Conservation (phyloP, 306 rosid genomes). For the Boehmeria nivea region DNA sequence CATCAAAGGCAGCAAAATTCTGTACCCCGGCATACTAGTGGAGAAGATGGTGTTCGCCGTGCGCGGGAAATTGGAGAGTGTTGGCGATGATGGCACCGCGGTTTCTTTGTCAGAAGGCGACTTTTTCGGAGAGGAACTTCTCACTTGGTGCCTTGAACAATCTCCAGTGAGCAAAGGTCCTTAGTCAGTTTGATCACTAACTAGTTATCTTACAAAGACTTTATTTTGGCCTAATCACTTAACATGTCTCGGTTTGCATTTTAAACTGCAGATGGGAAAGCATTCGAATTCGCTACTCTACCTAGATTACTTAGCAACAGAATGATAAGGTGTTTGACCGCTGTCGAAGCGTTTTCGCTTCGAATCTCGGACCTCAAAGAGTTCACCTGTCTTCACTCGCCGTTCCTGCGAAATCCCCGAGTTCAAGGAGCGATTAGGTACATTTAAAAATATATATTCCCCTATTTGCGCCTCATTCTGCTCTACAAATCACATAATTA, state of each 20-base stretch:
- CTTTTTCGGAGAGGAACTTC: slow-evolving; percentile 83
- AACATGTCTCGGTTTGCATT: too few species aligned
- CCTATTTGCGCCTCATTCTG: too few species aligned
- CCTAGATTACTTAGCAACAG: slow-evolving; percentile 59
- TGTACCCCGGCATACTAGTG: slow-evolving; percentile 47
- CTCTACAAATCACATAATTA: too few species aligned
- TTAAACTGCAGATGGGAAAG: not conserved
- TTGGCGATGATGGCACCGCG: slow-evolving; percentile 48
- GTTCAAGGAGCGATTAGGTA: slow-evolving; percentile 80
- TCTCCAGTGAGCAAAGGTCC: slow-evolving; percentile 49
- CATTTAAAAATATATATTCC: too few species aligned
- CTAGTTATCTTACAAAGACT: too few species aligned
- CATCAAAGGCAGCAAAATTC: slow-evolving; percentile 60
- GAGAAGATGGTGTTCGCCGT: slow-evolving; percentile 79
- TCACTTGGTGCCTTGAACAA: slow-evolving; percentile 77
- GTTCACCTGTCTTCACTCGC: slow-evolving; percentile 61
- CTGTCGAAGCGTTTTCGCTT: slow-evolving; percentile 77
- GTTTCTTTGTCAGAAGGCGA: slow-evolving; percentile 61
- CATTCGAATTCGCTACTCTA: slow-evolving; percentile 25
- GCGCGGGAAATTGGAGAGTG: slow-evolving; percentile 63
- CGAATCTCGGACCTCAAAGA: slow-evolving; percentile 63
- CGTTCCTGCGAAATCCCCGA: slow-evolving; percentile 54
- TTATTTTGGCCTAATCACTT: too few species aligned
- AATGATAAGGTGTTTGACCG: slow-evolving; percentile 52
- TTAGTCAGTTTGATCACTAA: too few species aligned